phyloP scores from a whole-genome alignment of 768 basidiomycete genomes.

The Tephrocybe sp. region DNA sequence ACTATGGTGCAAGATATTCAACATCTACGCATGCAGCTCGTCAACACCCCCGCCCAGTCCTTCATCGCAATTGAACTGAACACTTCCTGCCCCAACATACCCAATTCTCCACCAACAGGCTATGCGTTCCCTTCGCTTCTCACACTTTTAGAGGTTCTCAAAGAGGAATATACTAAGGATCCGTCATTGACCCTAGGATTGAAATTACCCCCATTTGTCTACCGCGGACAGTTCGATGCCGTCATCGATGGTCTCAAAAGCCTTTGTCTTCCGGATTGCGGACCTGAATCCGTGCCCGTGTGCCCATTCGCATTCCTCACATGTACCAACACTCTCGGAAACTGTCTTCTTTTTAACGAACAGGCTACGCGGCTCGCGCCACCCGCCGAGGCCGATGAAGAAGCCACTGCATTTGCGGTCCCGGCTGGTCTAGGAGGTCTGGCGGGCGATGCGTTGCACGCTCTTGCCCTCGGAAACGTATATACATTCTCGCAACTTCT shows the following conservation, averaged over 20 bases:
- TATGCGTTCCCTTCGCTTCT: slow-evolving; percentile 56
- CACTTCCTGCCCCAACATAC: slow-evolving; percentile 83
- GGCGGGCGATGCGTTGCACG: slow-evolving; percentile 75
- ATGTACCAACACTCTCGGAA: slow-evolving; percentile 81
- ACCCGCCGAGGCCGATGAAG: slow-evolving; percentile 4
- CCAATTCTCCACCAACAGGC: slow-evolving; percentile 58
- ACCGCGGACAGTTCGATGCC: slow-evolving; percentile 57
- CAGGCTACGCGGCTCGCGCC: slow-evolving; percentile 31
- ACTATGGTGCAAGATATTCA: slow-evolving; percentile 64
- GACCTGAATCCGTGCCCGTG: background rate
- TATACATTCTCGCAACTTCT: slow-evolving; percentile 58
- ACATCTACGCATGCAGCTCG: slow-evolving; percentile 44
- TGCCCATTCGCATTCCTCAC: slow-evolving; percentile 71
- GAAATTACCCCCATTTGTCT: slow-evolving; percentile 78
- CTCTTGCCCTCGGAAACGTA: slow-evolving; percentile 79
- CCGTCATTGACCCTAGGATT: slow-evolving; percentile 65
- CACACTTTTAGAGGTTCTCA: slow-evolving; percentile 56
- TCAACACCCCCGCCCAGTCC: slow-evolving; percentile 25
- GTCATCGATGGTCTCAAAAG: slow-evolving; percentile 46
- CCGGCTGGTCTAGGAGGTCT: slow-evolving; percentile 70
- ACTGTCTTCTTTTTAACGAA: slow-evolving; percentile 60
- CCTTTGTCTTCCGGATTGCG: slow-evolving; percentile 29
- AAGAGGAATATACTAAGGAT: slow-evolving; percentile 48
- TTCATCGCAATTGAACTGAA: slow-evolving; percentile 78
- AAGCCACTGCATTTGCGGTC: slow-evolving; percentile 48